Percentiles rank a stretch among this genome's conserved stretches.
phyloP scores from a whole-genome alignment of 2,329 filamentous ascomycete species.

The Penicillium sp. region DNA sequence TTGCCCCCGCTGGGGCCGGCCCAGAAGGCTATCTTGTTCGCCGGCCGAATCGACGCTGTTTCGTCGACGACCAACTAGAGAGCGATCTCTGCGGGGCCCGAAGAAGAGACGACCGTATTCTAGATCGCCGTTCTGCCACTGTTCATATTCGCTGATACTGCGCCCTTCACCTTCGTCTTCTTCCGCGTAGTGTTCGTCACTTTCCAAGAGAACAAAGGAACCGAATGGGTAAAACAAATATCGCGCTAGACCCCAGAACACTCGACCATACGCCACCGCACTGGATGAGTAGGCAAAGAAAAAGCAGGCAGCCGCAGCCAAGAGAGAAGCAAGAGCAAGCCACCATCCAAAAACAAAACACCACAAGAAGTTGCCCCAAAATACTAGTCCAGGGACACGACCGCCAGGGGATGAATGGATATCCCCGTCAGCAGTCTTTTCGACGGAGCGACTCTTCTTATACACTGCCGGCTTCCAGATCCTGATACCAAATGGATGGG shows the following conservation, averaged over 20 bases:
- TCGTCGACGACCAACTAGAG: conserved; percentile 80
- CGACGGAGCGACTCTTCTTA: conserved; percentile 95
- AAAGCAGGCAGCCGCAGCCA: conserved; percentile 75
- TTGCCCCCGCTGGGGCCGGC: conserved; percentile 58
- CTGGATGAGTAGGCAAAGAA: conserved; percentile 75
- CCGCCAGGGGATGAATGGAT: conserved; percentile 94
- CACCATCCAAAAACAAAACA: conserved; percentile 94
- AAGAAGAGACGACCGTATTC: conserved; percentile 97
- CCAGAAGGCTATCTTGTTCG: conserved; percentile 87
- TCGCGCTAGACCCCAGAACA: conserved; percentile 77
- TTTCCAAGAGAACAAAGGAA: conserved; percentile 88
- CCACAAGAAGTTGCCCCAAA: conserved; percentile 88
- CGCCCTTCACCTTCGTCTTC: conserved; percentile 94
- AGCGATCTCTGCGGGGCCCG: conserved; percentile 72
- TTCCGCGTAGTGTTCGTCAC: conserved; percentile 89
- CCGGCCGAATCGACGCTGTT: conserved; percentile 84
- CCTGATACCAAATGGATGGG: conserved; percentile 96
- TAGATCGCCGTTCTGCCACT: conserved; percentile 96
- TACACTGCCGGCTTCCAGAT: conserved; percentile 98
- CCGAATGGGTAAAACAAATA: conserved; percentile 97
- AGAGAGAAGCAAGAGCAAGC: conserved; percentile 73
- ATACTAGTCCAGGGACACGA: conserved; percentile 76
- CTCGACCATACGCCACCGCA: conserved; percentile 77
- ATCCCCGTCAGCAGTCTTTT: conserved; percentile 92
- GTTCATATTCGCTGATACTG: conserved; percentile 97